Evolutionary conservation across 2,329 filamentous ascomycete genomes (phyloP).

Genomic region (Helicocarpus griseus): DNA sequence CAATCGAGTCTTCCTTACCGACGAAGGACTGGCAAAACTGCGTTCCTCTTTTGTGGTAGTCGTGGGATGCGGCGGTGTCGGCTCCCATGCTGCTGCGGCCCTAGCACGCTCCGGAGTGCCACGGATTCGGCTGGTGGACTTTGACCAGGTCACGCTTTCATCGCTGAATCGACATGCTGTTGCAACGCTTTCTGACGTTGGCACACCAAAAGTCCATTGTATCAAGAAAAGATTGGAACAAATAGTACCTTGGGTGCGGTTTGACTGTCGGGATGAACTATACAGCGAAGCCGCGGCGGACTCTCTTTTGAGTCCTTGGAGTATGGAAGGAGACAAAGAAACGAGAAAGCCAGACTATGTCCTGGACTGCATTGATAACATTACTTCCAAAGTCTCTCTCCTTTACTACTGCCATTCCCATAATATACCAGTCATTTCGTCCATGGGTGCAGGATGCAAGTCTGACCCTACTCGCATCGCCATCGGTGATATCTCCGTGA

Average conservation of each 20-base stretch:
- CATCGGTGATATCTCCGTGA: constrained; percentile 82
- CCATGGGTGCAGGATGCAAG: constrained; percentile 96
- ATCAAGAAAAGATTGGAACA: constrained; percentile 71
- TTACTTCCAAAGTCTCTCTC: constrained; percentile 87
- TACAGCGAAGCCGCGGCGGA: constrained; percentile 62
- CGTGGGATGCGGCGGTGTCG: constrained; percentile 89
- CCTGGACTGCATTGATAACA: constrained; percentile 98
- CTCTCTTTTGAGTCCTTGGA: constrained; percentile 58
- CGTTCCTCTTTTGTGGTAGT: constrained; percentile 76
- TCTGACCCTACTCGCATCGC: constrained; percentile 74
- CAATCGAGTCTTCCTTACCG: constrained; percentile 81
- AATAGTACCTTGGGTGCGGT: constrained; percentile 82
- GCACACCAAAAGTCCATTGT: constrained; percentile 81
- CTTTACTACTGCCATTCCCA: constrained; percentile 78
- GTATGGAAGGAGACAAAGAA: constrained; percentile 33
- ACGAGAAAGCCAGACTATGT: constrained; percentile 65
- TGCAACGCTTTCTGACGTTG: constrained; percentile 87
- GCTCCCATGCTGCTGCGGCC: constrained; percentile 79
- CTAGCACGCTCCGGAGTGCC: constrained; percentile 82
- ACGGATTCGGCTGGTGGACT: constrained; percentile 83
- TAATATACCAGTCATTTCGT: constrained; percentile 72
- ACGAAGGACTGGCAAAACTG: constrained; percentile 69
- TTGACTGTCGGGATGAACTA: constrained; percentile 77
- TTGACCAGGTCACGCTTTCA: constrained; percentile 92
- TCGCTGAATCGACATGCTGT: constrained; percentile 94